Conservation (phyloP, 176 grass and related monocot species). For the Cenchrus americanus region DNA sequence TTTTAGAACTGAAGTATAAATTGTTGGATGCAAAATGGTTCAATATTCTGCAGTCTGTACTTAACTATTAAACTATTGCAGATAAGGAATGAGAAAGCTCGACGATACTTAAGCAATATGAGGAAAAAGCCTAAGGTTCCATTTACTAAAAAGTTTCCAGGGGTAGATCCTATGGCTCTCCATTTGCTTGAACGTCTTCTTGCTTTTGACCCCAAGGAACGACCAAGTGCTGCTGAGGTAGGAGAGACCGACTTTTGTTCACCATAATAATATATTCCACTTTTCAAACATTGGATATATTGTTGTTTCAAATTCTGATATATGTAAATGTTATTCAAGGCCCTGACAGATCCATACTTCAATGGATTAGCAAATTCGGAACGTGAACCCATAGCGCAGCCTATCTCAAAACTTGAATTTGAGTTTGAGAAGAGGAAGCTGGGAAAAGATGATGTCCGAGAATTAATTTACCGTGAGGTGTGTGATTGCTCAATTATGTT, state of each 20-base stretch:
- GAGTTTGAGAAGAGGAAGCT: conserved; percentile 97
- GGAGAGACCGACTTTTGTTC: conserved; percentile 27
- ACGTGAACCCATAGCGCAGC: conserved; percentile 70
- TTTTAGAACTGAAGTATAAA: not conserved
- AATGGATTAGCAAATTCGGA: conserved; percentile 82
- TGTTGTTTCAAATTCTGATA: conserved; percentile 43
- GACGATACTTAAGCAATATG: conserved; percentile 88
- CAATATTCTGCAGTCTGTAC: not conserved
- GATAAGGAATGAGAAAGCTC: conserved; percentile 95
- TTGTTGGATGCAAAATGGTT: conserved; percentile 12
- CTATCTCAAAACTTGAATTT: conserved; percentile 98
- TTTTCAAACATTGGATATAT: conserved; percentile 29
- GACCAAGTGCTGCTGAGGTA: conserved; percentile 84
- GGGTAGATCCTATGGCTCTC: conserved; percentile 76
- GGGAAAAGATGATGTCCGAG: conserved; percentile 94
- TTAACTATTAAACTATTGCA: conserved; percentile 35
- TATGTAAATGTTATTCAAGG: conserved; percentile 59
- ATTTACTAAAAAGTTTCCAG: conserved; percentile 80
- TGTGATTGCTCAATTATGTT: conserved; percentile 38
- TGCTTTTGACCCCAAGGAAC: conserved; percentile 92
- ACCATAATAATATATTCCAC: conserved; percentile 23
- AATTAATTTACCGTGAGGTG: conserved; percentile 99
- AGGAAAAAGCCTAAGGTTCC: conserved; percentile 74
- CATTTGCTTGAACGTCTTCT: conserved; percentile 80
- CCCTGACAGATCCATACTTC: conserved; percentile 86